Percentiles rank a stretch among this genome's conserved stretches.
These are phyloP conservation scores for Suhomyces yuchorum DNA, from an alignment of 1,139 yeast genomes.

Conservation along the genomic window DNA sequence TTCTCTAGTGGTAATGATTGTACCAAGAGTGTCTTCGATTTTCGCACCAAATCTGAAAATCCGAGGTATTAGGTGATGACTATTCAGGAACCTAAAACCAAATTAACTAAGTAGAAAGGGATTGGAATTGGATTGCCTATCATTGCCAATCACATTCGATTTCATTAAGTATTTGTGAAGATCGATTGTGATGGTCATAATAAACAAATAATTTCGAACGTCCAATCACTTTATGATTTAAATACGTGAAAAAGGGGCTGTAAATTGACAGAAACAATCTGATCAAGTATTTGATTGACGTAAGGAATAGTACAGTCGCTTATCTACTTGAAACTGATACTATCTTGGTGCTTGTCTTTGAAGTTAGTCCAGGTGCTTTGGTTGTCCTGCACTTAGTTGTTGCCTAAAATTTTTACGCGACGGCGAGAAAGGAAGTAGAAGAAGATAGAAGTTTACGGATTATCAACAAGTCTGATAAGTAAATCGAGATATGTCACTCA, in stretches of 20 bases:
- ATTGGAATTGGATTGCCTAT: too few relatives aligned
- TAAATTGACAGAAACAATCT: too few relatives aligned
- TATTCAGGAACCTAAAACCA: background rate
- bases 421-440: slow-evolving; percentile 4
- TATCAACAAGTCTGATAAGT: background rate
- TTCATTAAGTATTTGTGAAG: too few relatives aligned
- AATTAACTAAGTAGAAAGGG: background rate
- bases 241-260: too few relatives aligned
- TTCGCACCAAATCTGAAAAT: background rate
- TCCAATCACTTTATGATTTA: too few relatives aligned
- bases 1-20: background rate
- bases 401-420: slow-evolving; percentile 11
- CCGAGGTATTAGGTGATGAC: background rate
- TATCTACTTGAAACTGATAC: too few relatives aligned
- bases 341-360: too few relatives aligned
- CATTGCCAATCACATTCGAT: too few relatives aligned
- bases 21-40: background rate
- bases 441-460: background rate
- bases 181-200: too few relatives aligned
- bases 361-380: background rate
- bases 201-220: too few relatives aligned
- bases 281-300: too few relatives aligned
- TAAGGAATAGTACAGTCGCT: too few relatives aligned
- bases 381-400: slow-evolving; percentile 6
- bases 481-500: slow-evolving; percentile 67